phyloP scores from a whole-genome alignment of 192 early-diverging fungal species.

The Phycomyces nitens region DNA sequence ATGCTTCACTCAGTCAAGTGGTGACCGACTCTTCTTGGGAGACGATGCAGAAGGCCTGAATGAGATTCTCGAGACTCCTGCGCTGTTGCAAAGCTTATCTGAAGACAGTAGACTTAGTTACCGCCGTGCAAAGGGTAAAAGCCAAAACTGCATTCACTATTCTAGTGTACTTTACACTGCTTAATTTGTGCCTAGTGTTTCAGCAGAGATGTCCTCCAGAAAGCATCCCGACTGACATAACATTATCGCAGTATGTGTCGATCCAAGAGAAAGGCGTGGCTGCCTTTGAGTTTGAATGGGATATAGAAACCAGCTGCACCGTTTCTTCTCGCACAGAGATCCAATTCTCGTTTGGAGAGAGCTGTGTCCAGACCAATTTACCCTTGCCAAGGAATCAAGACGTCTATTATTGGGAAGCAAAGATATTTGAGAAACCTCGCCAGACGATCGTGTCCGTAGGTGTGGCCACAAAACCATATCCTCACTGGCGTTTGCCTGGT shows the following conservation, averaged over 20 bases:
- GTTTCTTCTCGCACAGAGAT: constrained; percentile 71
- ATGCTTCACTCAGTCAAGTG: constrained; percentile 31
- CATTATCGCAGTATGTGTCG: constrained; percentile 65
- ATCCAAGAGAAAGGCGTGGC: constrained; percentile 81
- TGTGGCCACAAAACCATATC: constrained; percentile 48
- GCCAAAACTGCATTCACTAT: too few relatives aligned
- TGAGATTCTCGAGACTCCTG: constrained; percentile 29
- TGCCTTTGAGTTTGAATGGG: constrained; percentile 79
- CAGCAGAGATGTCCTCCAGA: constrained; percentile 70
- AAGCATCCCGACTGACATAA: constrained; percentile 70
- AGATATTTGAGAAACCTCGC: constrained; percentile 35
- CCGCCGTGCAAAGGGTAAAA: constrained; percentile 43
- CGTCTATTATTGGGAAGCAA: constrained; percentile 79
- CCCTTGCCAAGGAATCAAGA: constrained; percentile 76
- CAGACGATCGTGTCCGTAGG: constrained; percentile 45
- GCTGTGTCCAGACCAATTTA: constrained; percentile 75
- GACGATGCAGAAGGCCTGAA: constrained; percentile 29
- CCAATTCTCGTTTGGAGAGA: constrained; percentile 68
- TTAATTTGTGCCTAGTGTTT: constrained; percentile 43
- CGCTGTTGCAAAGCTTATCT: constrained; percentile 30
- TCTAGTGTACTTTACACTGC: too few relatives aligned
- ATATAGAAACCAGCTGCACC: constrained; percentile 55
- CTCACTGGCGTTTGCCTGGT: constrained; percentile 45
- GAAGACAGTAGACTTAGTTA: constrained; percentile 46
- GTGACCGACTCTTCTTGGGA: constrained; percentile 17